Evolutionary conservation across 495 filamentous ascomycete genomes (phyloP).

Genomic region (Physcia stellaris): DNA sequence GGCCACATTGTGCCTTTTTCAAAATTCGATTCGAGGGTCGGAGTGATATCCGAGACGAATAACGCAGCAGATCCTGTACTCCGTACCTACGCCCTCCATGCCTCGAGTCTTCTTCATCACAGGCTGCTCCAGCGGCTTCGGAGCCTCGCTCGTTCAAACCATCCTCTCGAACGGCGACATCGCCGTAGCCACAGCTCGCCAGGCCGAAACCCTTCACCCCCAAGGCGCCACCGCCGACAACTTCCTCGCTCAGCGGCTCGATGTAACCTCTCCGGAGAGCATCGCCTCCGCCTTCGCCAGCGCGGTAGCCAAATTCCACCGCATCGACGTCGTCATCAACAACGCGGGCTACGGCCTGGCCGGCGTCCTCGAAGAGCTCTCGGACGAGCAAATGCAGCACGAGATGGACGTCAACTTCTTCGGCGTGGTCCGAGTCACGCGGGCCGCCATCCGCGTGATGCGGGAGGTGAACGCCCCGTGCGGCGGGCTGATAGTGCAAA

Average conservation of each 20-base stretch:
- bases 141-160: conserved; percentile 25
- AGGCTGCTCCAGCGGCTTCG: conserved; percentile 35
- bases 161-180: conserved; percentile 35
- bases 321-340: conserved; percentile 42
- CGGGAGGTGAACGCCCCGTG: conserved; percentile 21
- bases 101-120: conserved; percentile 36
- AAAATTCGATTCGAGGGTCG: no score
- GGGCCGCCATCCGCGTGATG: conserved; percentile 31
- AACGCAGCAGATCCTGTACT: background rate
- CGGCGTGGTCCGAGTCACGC: conserved; percentile 31
- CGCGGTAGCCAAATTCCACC: conserved; percentile 25
- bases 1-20: background rate
- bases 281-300: conserved; percentile 28
- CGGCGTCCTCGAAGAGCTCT: conserved; percentile 33
- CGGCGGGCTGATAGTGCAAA: conserved; percentile 39
- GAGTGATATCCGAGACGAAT: background rate
- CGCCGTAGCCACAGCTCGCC: conserved; percentile 36
- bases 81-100: background rate
- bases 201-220: conserved; percentile 22
- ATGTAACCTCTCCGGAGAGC: conserved; percentile 26
- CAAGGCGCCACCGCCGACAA: conserved; percentile 19
- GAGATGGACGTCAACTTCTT: conserved; percentile 42
- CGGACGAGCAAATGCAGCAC: conserved; percentile 23
- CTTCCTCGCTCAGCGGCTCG: conserved; percentile 32
- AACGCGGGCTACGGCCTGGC: conserved; percentile 38